Conservation (phyloP, 2,329 filamentous ascomycete species). For the Emmonsiellopsis sp. region DNA sequence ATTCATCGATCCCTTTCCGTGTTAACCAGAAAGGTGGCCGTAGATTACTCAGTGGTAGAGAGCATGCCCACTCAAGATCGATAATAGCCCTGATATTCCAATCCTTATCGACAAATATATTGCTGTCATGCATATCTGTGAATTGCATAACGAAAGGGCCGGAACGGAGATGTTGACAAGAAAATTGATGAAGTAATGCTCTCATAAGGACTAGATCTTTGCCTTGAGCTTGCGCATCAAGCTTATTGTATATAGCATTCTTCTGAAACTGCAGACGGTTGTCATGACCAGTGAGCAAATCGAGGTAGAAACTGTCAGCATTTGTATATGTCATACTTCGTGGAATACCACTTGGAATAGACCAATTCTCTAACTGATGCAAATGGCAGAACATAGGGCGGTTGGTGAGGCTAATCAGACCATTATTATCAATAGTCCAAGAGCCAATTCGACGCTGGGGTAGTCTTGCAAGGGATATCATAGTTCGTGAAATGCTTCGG, state of each 20-base stretch:
- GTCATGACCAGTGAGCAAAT: constrained; percentile 16
- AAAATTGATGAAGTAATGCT: constrained; percentile 20
- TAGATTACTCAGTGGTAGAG: constrained; percentile 20
- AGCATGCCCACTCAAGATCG: constrained; percentile 27
- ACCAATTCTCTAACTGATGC: constrained; percentile 15
- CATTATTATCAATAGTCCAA: constrained; percentile 15
- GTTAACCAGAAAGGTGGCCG: constrained; percentile 12
- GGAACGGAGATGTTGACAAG: constrained; percentile 14
- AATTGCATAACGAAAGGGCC: constrained; percentile 26
- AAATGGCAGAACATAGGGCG: constrained; percentile 14
- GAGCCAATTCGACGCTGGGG: constrained; percentile 14
- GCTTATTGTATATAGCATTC: constrained; percentile 10
- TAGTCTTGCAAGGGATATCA: constrained; percentile 10
- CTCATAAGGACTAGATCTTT: constrained; percentile 18
- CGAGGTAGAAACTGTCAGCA: constrained; percentile 15
- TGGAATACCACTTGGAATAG: constrained; percentile 15
- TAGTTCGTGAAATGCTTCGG: constrained; percentile 9
- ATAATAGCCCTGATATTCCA: constrained; percentile 27
- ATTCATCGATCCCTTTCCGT: background rate
- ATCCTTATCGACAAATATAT: constrained; percentile 14
- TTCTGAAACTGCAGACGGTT: constrained; percentile 15
- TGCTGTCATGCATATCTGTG: constrained; percentile 27
- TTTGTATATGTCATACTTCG: constrained; percentile 14
- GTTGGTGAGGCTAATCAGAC: constrained; percentile 13
- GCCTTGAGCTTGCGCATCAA: constrained; percentile 4